Evolutionary conservation across 352 stramenopile species (phyloP).

Genomic region (Pythium apleroticum): DNA sequence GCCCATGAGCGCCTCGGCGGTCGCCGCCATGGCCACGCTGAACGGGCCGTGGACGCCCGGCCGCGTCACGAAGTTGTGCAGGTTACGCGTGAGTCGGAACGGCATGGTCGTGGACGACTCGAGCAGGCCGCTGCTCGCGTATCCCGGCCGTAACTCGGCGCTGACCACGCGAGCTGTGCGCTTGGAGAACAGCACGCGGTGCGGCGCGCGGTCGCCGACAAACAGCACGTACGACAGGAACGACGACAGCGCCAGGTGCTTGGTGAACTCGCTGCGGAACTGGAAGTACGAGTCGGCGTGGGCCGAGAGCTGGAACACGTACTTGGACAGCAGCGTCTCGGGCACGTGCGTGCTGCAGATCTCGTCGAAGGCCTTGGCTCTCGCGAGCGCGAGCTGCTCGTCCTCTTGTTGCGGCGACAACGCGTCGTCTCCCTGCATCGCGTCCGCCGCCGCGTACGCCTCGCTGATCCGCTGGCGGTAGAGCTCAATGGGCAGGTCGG

Average conservation of each 20-base stretch:
- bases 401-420: conserved; percentile 52
- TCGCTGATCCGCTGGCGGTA: conserved; percentile 76
- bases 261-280: conserved; percentile 86
- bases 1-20: conserved; percentile 78
- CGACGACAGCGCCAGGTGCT: conserved; percentile 81
- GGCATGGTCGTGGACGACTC: conserved; percentile 83
- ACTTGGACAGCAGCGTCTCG: conserved; percentile 84
- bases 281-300: conserved; percentile 83
- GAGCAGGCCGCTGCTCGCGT: conserved; percentile 80
- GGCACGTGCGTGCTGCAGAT: conserved; percentile 81
- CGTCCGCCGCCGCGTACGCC: conserved; percentile 62
- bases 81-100: conserved; percentile 88
- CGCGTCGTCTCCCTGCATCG: conserved; percentile 21
- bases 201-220: conserved; percentile 81
- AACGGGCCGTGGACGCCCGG: conserved; percentile 85
- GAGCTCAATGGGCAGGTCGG: conserved; percentile 76
- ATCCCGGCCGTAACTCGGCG: conserved; percentile 81
- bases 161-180: conserved; percentile 81
- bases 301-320: conserved; percentile 72
- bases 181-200: conserved; percentile 81
- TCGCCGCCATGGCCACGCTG: conserved; percentile 78
- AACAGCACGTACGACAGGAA: conserved; percentile 87
- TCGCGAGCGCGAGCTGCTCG: conserved; percentile 57
- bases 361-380: conserved; percentile 70
- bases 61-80: conserved; percentile 87